Conservation (phyloP, 2,329 filamentous ascomycete species). For the Sarocladiaceae sp. region DNA sequence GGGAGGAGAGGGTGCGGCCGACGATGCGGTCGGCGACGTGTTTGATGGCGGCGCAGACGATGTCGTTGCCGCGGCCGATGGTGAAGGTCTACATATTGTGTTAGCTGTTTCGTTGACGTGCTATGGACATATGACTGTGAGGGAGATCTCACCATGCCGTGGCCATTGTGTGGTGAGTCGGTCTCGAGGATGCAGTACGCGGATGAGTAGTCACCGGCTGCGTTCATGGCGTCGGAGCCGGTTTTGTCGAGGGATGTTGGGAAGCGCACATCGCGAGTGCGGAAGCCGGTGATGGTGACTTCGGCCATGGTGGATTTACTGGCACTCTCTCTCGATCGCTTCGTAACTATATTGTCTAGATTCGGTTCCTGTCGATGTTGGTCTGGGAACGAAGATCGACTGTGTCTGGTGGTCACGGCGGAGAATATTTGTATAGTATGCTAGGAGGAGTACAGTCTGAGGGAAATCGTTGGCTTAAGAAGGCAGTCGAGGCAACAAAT, state of each 20-base stretch:
- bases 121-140: no score
- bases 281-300: slow-evolving; percentile 69
- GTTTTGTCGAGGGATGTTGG: slow-evolving; percentile 94
- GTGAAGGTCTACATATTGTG: slow-evolving; percentile 69
- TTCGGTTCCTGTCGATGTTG: no score
- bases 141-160: slow-evolving; percentile 65
- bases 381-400: no score
- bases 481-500: not conserved
- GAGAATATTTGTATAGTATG: no score
- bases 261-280: slow-evolving; percentile 71
- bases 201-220: slow-evolving; percentile 85
- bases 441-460: not conserved
- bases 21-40: slow-evolving; percentile 73
- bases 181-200: slow-evolving; percentile 93
- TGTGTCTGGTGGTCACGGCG: no score
- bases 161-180: slow-evolving; percentile 65
- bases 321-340: no score
- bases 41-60: slow-evolving; percentile 80
- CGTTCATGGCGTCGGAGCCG: slow-evolving; percentile 97
- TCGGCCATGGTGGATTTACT: slow-evolving; percentile 36
- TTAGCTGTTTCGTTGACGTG: no score
- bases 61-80: slow-evolving; percentile 86
- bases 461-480: not conserved
- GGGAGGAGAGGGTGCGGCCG: slow-evolving; percentile 69
- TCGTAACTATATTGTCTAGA: no score